Base-by-base conservation (phyloP, 352 stramenopile genomes). In the Phytopythium oedochilum region DNA sequence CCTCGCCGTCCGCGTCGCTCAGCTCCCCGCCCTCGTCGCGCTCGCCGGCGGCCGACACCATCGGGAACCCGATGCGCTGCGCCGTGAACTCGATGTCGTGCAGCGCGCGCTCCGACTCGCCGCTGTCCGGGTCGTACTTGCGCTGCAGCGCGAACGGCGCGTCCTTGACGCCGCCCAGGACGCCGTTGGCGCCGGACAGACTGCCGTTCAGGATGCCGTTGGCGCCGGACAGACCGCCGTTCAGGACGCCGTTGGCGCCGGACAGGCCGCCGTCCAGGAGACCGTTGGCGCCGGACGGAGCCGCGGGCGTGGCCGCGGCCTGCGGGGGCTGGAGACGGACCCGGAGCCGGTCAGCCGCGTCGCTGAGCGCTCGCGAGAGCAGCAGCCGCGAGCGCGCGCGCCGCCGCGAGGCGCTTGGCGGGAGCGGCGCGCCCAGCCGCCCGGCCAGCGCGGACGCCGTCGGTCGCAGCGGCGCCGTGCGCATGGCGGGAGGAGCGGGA, bases 1-100 rank as follows among this genome's bases (percentile, higher is more conserved):
- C 46, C 6, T 53, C 48, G 8, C 28, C 45, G 45, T 18, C 9
- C 28, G 74, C 63, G 51, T 72, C 64, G 3, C 55, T 10, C 5
- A 34, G 29, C 32, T 14, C 32, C 22, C 73, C 58, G 1, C 81
- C 34, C 0, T 59, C 50, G 14, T 53, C 57, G 35, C 77, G 68
- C 22, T 55, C 50, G 12, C 65, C 63, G 28, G n/a, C n/a, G n/a
- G 90, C 74, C 45, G 76, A 64, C 9, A 67, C 70, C 22, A 83
- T 70, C 20, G 82, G 75, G 56, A 88, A 91, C 18, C 84, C 84
- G 29, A 94, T 86, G 31, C 84, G 82, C 36, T 83, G 78, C 34
- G 80, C 69, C 18, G 75, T 89, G 59, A 86, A 91, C 17, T 85
- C 71, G 6, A 89, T 61, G 63, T 92, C 82, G 47, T 68, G 58